phyloP scores from a whole-genome alignment of 345 rosid genomes.

The Physaria fendleri region DNA sequence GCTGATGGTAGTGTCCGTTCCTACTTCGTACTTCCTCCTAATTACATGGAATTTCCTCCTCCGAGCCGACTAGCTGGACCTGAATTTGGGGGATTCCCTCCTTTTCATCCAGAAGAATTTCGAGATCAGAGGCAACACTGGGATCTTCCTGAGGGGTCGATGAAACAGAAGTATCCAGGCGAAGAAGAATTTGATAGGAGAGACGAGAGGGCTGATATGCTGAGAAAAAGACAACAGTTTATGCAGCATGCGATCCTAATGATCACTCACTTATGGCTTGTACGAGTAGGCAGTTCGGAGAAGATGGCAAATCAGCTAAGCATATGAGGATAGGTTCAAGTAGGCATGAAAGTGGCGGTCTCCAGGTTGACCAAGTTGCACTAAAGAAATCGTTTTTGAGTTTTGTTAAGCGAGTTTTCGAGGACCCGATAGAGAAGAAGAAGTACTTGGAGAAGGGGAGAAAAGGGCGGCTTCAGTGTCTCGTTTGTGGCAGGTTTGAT shows the following conservation, averaged over 20 bases:
- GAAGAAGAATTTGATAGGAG: constrained; percentile 41
- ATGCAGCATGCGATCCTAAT: constrained; percentile 33
- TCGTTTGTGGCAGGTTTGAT: constrained; percentile 85
- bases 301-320: constrained; percentile 50
- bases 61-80: constrained; percentile 28
- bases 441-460: constrained; percentile 77
- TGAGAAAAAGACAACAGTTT: constrained; percentile 40
- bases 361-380: constrained; percentile 51
- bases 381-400: constrained; percentile 67
- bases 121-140: constrained; percentile 37
- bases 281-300: constrained; percentile 38
- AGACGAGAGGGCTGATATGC: constrained; percentile 34
- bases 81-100: constrained; percentile 31
- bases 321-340: constrained; percentile 39
- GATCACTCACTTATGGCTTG: constrained; percentile 33
- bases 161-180: constrained; percentile 60
- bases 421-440: constrained; percentile 52
- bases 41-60: constrained; percentile 64
- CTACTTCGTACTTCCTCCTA: constrained; percentile 90
- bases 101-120: constrained; percentile 45
- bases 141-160: constrained; percentile 36
- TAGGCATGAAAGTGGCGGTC: constrained; percentile 25
- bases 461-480: constrained; percentile 65
- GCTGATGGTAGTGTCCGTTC: constrained; percentile 91
- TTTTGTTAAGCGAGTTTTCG: constrained; percentile 57